Percentiles rank a stretch among this genome's conserved stretches.
These are phyloP conservation scores for Solanum ahanhuiri DNA, from an alignment of 257 asterid species.

Conservation along the genomic window DNA sequence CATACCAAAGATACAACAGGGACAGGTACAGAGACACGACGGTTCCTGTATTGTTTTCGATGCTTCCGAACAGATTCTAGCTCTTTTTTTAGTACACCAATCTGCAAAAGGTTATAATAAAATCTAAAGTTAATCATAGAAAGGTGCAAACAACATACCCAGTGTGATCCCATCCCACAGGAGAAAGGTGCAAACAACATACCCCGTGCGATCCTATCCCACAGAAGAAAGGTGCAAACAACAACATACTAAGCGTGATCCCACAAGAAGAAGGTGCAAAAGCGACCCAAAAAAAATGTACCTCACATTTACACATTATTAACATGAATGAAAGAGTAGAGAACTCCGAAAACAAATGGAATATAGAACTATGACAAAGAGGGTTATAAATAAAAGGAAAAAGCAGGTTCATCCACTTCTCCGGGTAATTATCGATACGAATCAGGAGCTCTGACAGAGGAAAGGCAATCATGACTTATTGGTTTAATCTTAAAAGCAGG, in stretches of 20 bases:
- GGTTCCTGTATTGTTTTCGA: constrained; percentile 85
- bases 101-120: constrained; percentile 20
- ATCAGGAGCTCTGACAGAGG: background rate
- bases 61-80: constrained; percentile 95
- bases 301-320: background rate
- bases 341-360: background rate
- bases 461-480: background rate
- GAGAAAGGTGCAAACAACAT: background rate
- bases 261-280: background rate
- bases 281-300: background rate
- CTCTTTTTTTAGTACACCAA: constrained; percentile 82
- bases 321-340: background rate
- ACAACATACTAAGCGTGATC: background rate
- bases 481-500: background rate
- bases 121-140: background rate
- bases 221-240: background rate
- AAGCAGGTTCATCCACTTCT: background rate
- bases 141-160: background rate
- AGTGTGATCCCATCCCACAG: no score
- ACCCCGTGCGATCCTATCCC: background rate
- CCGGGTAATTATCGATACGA: background rate
- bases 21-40: constrained; percentile 63
- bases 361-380: background rate
- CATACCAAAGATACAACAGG: constrained; percentile 96
- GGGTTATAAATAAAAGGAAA: background rate